Conservation (phyloP, 2,329 filamentous ascomycete genomes). For the Cyanodermella asteris region DNA sequence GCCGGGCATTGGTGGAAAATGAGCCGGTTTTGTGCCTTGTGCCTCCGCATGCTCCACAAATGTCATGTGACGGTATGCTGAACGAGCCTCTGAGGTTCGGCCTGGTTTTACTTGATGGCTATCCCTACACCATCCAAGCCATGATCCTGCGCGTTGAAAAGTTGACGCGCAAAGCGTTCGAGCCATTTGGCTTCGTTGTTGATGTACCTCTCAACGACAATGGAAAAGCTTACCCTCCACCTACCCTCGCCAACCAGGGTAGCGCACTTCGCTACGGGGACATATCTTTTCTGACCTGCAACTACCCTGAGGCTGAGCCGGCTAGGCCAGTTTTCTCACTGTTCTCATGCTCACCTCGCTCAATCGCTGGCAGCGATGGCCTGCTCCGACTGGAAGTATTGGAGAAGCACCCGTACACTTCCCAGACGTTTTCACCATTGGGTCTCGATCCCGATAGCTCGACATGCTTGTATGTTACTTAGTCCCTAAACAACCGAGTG, state of each 20-base stretch:
- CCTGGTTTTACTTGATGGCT: not conserved
- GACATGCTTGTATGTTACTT: too few species aligned
- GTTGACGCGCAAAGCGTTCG: slow-evolving; percentile 49
- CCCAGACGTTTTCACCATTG: slow-evolving; percentile 78
- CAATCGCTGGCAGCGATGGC: slow-evolving; percentile 19
- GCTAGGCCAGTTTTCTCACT: slow-evolving; percentile 55
- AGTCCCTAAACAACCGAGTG: too few species aligned
- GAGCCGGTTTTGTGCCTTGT: not conserved
- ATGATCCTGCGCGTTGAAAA: slow-evolving; percentile 18
- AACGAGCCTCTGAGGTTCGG: not conserved
- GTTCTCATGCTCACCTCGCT: slow-evolving; percentile 61
- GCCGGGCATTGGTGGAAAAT: not conserved
- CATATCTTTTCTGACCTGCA: slow-evolving; percentile 50
- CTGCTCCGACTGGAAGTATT: slow-evolving; percentile 27
- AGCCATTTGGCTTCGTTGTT: slow-evolving; percentile 64
- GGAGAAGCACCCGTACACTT: slow-evolving; percentile 83
- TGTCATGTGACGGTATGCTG: not conserved
- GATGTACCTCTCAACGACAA: slow-evolving; percentile 49
- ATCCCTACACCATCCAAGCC: slow-evolving; percentile 1
- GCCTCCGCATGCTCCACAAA: not conserved
- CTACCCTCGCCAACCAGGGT: slow-evolving; percentile 57
- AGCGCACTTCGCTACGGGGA: slow-evolving; percentile 70
- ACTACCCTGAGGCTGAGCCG: slow-evolving; percentile 42
- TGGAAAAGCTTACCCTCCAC: too few species aligned
- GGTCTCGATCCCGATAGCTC: slow-evolving; percentile 10